Base-by-base conservation (phyloP, 352 stramenopile genomes). In the Pythium phragmiticola region DNA sequence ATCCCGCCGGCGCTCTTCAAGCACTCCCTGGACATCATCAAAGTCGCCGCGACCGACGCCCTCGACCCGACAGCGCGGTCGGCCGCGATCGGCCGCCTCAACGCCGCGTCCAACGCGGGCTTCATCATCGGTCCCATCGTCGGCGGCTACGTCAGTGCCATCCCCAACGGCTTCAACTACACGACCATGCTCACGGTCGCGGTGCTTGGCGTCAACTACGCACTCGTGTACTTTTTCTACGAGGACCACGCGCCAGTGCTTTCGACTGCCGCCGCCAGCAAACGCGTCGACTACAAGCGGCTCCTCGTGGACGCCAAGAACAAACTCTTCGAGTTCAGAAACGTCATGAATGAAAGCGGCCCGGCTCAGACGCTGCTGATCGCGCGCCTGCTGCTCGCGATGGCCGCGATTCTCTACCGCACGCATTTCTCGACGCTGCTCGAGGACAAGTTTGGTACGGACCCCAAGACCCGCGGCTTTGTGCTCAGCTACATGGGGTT, bases 401-500 rank as follows among this genome's bases (percentile, higher is more conserved):
- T 89, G 74, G 80, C 82, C 9, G 79, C 79, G 37, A 88, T 94
- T 63, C 57, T 94, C 28, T 90, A 90, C 37, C 82, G 84, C 41
- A 89, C 82, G 12, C 84, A 94, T 50, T 94, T 94, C 36, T 87
- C 81, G 9, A 74, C 81, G 47, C 60, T 94, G 43, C 68, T 94
- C 3, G 82, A 94, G 70, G 84, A 90, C 60, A 94, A 94, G 66
- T 92, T 90, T 34, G 73, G 69, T 16, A 79, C 83, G 63, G 80
- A 89, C 60, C 76, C 84, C 19, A 80, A 76, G 39, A 65, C 73
- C 21, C 66, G 84, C 21, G 84, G 84, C 16, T 92, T 89, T 46
- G 50, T 94, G 57, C 70, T 94, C 36, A 92, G 84, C 62, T 94
- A 94, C 74, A 92, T 91, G 79, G 84, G 84, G 4, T 36, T 90